These are phyloP conservation scores for Cyclocybe aegerita DNA, from an alignment of 768 basidiomycete species.

Conservation along the genomic window DNA sequence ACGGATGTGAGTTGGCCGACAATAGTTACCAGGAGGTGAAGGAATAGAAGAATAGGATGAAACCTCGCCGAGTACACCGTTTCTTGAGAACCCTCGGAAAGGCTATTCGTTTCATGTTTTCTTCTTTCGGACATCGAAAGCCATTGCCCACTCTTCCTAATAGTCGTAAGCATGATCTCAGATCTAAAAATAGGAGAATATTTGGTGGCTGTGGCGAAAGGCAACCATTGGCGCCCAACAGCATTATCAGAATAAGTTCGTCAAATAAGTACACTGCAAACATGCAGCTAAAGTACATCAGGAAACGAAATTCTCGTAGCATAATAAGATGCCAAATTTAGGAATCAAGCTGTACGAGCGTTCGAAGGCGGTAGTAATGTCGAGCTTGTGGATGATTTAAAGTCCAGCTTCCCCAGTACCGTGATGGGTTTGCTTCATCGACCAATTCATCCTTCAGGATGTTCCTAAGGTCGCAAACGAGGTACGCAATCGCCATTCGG, in stretches of 20 bases:
- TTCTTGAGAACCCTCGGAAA: no score
- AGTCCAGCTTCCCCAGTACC: conserved; percentile 27
- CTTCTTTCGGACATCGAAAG: no score
- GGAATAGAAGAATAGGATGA: no score
- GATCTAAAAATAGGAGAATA: background rate
- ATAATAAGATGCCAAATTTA: conserved; percentile 1
- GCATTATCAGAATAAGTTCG: no score
- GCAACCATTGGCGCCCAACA: no score
- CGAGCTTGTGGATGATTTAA: conserved; percentile 14
- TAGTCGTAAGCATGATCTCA: background rate
- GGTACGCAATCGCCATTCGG: conserved; percentile 27
- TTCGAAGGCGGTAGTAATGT: conserved; percentile 34
- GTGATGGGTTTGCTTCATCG: conserved; percentile 19
- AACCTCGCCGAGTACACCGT: no score
- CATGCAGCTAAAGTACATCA: background rate
- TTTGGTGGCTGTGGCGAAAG: no score
- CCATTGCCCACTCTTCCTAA: no score
- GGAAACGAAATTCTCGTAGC: conserved; percentile 2
- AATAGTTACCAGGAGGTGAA: no score
- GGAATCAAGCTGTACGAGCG: conserved; percentile 26
- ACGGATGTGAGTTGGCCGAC: no score
- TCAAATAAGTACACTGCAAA: no score
- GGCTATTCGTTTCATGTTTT: no score
- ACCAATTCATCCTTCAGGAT: conserved; percentile 24
- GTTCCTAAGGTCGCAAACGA: conserved; percentile 33